Conservation (phyloP, 805 yeast species). For the Ogataea ganodermae region DNA sequence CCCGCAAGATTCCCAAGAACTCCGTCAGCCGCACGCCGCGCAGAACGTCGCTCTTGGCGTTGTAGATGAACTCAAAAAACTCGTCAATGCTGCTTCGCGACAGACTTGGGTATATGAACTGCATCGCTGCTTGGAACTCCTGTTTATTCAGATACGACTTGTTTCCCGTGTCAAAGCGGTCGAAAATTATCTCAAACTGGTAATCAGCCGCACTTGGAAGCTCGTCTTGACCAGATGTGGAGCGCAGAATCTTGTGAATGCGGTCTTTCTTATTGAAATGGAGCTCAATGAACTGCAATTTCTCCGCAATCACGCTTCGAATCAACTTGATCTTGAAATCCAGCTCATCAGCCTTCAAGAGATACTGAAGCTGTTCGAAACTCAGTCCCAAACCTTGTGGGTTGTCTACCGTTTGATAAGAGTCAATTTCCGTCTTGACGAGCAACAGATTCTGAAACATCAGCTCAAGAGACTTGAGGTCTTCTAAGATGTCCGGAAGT, state of each 20-base stretch:
- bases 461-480: constrained; percentile 37
- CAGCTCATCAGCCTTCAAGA: constrained; percentile 36
- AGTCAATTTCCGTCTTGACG: constrained; percentile 16
- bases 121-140: constrained; percentile 47
- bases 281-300: constrained; percentile 43
- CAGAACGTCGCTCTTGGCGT: constrained; percentile 21
- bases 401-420: constrained; percentile 7
- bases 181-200: constrained; percentile 46
- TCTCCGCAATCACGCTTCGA: constrained; percentile 39
- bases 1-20: constrained; percentile 28
- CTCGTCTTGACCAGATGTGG: constrained; percentile 8
- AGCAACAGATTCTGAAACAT: constrained; percentile 29
- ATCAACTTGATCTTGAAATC: constrained; percentile 40
- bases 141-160: constrained; percentile 40
- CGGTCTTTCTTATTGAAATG: constrained; percentile 35
- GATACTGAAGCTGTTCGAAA: constrained; percentile 15
- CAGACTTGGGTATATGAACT: constrained; percentile 42
- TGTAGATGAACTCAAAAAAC: constrained; percentile 37
- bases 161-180: constrained; percentile 40
- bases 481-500: constrained; percentile 37
- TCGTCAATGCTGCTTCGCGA: constrained; percentile 38
- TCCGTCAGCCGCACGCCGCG: constrained; percentile 32
- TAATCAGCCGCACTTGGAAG: constrained; percentile 27
- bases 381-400: constrained; percentile 17
- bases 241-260: constrained; percentile 22